Base-by-base conservation (phyloP, 2,329 filamentous ascomycete species). In the Tolypocladium pustulatum region DNA sequence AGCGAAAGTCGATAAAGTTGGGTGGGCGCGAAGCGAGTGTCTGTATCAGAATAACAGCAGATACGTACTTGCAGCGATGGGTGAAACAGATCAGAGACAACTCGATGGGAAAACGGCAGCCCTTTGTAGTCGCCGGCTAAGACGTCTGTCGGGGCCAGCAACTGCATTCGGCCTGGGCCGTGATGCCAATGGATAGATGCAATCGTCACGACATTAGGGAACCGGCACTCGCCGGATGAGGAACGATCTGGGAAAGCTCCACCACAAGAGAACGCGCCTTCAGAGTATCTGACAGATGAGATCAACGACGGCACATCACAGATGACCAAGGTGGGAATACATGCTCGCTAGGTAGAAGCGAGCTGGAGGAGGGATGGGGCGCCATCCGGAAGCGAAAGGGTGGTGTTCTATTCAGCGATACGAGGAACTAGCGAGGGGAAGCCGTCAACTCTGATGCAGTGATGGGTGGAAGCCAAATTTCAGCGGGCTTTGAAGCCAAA, bases 1-100 rank as follows among this genome's bases (percentile, higher is more conserved):
- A 65, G 60, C 58, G 58, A 62, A 54, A 55, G 60, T 61, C 20
- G 61, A 58, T 58, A 57, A 64, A 62, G 58, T 60, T 64, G 57
- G 59, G 51, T 22, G 52, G n/a, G 30, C 32, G 38, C 4, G 32
- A 30, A 51, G 38, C 27, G 27, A 27, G 56, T 46, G 34, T 20
- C 22, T 25, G 34, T 46, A 41, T 38, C 17, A 27, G 34, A 17
- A 40, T 20, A 51, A 55, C 54, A 46, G 32, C n/a, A 55, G 49
- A 30, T 43, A 34, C 15, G 51, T 55, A 46, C 49, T 30, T 32
- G 49, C 27, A 12, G 51, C n/a, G 37, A 49, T 36, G n/a, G 43
- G 37, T 56, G 58, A 43, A n/a, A 52, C 32, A 52, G 46, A 46
- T 32, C 37, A 57, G 30, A 58, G 37, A 49, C 43, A 52, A n/a